These are phyloP conservation scores for Pterocarpus macrocarpus DNA, from an alignment of 306 rosid genomes.

Conservation along the genomic window DNA sequence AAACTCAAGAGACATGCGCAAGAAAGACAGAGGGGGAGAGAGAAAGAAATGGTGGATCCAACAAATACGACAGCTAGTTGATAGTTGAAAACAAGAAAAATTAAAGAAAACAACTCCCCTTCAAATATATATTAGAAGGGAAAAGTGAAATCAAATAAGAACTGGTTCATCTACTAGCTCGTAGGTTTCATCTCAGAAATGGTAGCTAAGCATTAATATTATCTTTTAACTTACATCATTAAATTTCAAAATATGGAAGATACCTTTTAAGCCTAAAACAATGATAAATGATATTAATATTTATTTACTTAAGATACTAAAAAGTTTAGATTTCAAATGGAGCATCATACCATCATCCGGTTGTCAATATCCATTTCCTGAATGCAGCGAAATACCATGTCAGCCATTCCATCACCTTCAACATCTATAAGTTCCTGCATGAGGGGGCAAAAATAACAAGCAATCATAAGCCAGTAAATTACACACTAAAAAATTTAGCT, in stretches of 20 bases:
- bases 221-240: conserved; percentile 12
- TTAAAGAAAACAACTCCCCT: background rate
- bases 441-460: conserved; percentile 34
- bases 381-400: conserved; percentile 98
- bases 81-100: conserved; percentile 20
- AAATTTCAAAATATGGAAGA: conserved; percentile 30
- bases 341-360: conserved; percentile 85
- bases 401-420: conserved; percentile 99
- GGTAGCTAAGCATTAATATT: conserved; percentile 23
- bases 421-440: conserved; percentile 94
- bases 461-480: conserved; percentile 34
- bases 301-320: background rate
- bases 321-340: conserved; percentile 34
- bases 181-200: conserved; percentile 33
- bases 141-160: conserved; percentile 24
- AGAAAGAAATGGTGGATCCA: conserved; percentile 9
- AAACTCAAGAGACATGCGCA: background rate
- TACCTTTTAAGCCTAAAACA: conserved; percentile 35
- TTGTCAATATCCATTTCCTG: conserved; percentile 99
- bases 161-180: conserved; percentile 18
- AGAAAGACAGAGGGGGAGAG: background rate
- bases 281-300: conserved; percentile 3
- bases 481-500: conserved; percentile 17
- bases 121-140: conserved; percentile 6
- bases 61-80: conserved; percentile 18